Conservation (phyloP, 2,329 filamentous ascomycete genomes). For the Diplocarpon mali region DNA sequence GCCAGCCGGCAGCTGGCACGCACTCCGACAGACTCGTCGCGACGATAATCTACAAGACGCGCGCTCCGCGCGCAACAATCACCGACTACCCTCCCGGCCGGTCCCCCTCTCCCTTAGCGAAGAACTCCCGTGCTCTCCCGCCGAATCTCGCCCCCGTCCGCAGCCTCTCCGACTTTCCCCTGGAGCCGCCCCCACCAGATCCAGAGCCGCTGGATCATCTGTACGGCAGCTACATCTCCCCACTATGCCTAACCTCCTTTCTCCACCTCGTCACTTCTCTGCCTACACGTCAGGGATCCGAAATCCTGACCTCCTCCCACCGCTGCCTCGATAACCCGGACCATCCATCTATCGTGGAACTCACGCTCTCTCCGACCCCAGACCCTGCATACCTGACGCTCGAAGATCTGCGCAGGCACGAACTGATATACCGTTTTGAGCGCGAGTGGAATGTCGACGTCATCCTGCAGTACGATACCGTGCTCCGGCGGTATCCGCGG, state of each 20-base stretch:
- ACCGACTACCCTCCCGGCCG: conserved; percentile 29
- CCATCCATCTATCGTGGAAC: conserved; percentile 53
- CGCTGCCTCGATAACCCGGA: conserved; percentile 51
- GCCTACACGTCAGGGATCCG: conserved; percentile 40
- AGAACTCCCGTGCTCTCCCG: conserved; percentile 17
- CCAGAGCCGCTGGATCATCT: conserved; percentile 51
- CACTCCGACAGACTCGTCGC: conserved; percentile 44
- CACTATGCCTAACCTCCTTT: conserved; percentile 54
- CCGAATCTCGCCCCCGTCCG: conserved; percentile 44
- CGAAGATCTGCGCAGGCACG: conserved; percentile 64
- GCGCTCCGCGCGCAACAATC: conserved; percentile 26
- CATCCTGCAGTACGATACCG: conserved; percentile 59
- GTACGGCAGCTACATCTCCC: conserved; percentile 55
- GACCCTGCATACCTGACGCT: conserved; percentile 53
- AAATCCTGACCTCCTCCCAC: conserved; percentile 47
- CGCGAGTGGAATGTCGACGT: conserved; percentile 83
- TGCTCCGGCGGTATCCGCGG: conserved; percentile 70
- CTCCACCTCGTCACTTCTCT: conserved; percentile 55
- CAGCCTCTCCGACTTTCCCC: conserved; percentile 45
- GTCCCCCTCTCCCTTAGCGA: conserved; percentile 25
- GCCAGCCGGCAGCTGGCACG: conserved; percentile 40
- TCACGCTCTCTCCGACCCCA: conserved; percentile 50
- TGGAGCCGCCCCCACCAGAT: conserved; percentile 43
- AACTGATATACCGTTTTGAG: conserved; percentile 75
- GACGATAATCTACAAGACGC: conserved; percentile 51